A percentile compares a stretch with the other conserved stretches of the same genome.
Conservation (phyloP, 1,284 basidiomycete genomes). For the Pyrrhoderma noxium region DNA sequence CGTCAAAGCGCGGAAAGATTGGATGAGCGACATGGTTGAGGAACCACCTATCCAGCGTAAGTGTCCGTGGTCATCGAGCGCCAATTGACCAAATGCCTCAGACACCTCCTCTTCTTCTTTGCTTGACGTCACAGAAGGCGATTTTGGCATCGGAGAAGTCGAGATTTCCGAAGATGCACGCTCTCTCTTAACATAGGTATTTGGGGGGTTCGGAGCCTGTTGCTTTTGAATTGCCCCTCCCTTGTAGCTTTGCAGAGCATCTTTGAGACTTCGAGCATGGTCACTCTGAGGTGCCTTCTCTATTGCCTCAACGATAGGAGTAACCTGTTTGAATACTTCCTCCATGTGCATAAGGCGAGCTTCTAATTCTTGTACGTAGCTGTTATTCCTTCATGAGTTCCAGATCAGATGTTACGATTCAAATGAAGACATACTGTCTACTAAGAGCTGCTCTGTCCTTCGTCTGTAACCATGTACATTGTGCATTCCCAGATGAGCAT, state of each 20-base stretch:
- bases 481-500: conserved; percentile 60
- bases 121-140: conserved; percentile 26
- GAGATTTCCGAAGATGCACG: conserved; percentile 25
- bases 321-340: conserved; percentile 66
- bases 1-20: conserved; percentile 74
- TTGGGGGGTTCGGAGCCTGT: background rate
- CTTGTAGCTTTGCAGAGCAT: conserved; percentile 8
- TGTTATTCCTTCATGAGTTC: conserved; percentile 26
- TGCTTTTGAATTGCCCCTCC: background rate
- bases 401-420: conserved; percentile 20
- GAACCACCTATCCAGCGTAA: conserved; percentile 89
- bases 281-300: conserved; percentile 32
- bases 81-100: conserved; percentile 79
- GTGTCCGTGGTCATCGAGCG: conserved; percentile 83
- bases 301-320: conserved; percentile 66
- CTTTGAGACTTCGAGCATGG: conserved; percentile 31
- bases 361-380: conserved; percentile 84
- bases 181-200: conserved; percentile 17
- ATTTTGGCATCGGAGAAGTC: conserved; percentile 13
- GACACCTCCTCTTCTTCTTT: conserved; percentile 66
- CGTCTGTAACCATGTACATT: conserved; percentile 80
- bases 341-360: conserved; percentile 80
- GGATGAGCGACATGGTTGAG: conserved; percentile 84
- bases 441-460: conserved; percentile 80
- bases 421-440: conserved; percentile 58